phyloP scores from a whole-genome alignment of 306 rosid genomes.

The Dalbergia cochinchinensis region DNA sequence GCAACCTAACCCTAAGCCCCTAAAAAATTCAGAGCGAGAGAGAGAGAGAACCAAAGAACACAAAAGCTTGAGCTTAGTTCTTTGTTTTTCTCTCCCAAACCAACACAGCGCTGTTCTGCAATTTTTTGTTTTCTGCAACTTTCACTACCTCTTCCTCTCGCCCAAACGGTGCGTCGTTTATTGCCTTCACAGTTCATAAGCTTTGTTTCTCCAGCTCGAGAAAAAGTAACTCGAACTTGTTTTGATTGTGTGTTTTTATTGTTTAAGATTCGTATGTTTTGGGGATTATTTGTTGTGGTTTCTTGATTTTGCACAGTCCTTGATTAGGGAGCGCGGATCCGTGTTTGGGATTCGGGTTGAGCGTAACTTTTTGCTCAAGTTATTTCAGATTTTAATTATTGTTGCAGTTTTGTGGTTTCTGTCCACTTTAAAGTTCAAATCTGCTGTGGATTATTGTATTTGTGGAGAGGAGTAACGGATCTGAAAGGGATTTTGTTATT shows the following conservation, averaged over 20 bases:
- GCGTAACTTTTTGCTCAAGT: conserved; percentile 33
- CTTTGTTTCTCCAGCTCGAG: conserved; percentile 21
- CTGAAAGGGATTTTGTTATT: conserved; percentile 44
- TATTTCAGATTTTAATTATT: conserved; percentile 38
- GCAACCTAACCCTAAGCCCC: neutral
- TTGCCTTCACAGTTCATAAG: conserved; percentile 16
- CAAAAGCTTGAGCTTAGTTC: neutral
- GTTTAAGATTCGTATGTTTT: conserved; percentile 1
- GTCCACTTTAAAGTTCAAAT: conserved; percentile 21
- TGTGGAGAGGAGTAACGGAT: conserved; percentile 45
- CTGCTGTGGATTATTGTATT: conserved; percentile 10
- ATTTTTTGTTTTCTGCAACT: conserved; percentile 5
- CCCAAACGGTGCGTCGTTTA: conserved; percentile 38
- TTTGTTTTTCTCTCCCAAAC: conserved; percentile 28
- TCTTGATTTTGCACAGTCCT: neutral
- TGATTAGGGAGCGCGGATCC: conserved; percentile 48
- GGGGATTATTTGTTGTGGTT: conserved; percentile 13
- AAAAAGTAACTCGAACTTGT: neutral
- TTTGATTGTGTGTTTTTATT: neutral
- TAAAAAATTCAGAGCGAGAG: neutral
- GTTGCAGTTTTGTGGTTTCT: conserved; percentile 28
- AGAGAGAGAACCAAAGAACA: neutral
- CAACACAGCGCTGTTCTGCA: conserved; percentile 32
- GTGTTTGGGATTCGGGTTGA: conserved; percentile 39
- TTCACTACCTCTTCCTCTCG: neutral